Conservation (phyloP, 371 early-diverging fungal species). For the Mucor circinelloides region DNA sequence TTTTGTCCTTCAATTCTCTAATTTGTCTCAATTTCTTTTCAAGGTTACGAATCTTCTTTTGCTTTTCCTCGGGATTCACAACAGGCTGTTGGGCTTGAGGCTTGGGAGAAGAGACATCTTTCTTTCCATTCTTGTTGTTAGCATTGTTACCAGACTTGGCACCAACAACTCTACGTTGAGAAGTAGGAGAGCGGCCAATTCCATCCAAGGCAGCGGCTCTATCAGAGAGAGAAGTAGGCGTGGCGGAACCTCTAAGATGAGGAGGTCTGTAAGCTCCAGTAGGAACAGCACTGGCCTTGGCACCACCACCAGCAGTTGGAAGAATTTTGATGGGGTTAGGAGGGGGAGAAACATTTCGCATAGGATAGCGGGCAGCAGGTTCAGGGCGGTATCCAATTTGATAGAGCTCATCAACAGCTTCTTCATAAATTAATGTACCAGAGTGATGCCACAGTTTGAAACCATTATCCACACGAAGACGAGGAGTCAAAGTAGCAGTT, state of each 20-base stretch:
- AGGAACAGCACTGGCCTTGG: conserved; percentile 43
- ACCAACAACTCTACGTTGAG: conserved; percentile 39
- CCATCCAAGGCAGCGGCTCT: conserved; percentile 38
- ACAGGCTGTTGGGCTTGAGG: conserved; percentile 6
- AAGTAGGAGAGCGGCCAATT: conserved; percentile 29
- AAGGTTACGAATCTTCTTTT: conserved; percentile 85
- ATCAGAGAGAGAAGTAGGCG: conserved; percentile 49
- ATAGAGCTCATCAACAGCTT: conserved; percentile 83
- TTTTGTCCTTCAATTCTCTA: conserved; percentile 77
- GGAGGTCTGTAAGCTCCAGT: conserved; percentile 82
- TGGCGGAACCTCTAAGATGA: conserved; percentile 65
- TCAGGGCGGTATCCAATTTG: conserved; percentile 81
- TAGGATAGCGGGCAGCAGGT: conserved; percentile 67
- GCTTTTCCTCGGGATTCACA: conserved; percentile 53
- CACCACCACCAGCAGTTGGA: conserved; percentile 30
- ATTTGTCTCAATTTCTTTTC: conserved; percentile 93
- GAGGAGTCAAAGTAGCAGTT: conserved; percentile 90
- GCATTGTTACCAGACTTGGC: conserved; percentile 23
- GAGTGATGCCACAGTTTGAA: conserved; percentile 94
- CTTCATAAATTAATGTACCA: conserved; percentile 81
- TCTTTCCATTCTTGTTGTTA: conserved; percentile 14
- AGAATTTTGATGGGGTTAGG: conserved; percentile 53
- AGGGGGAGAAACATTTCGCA: conserved; percentile 68
- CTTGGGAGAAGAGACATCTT: conserved; percentile 8
- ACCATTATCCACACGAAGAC: conserved; percentile 97